Percentiles rank a stretch among this genome's conserved stretches.
phyloP scores from a whole-genome alignment of 176 grass and related monocot genomes.

The Melocanna baccifera region DNA sequence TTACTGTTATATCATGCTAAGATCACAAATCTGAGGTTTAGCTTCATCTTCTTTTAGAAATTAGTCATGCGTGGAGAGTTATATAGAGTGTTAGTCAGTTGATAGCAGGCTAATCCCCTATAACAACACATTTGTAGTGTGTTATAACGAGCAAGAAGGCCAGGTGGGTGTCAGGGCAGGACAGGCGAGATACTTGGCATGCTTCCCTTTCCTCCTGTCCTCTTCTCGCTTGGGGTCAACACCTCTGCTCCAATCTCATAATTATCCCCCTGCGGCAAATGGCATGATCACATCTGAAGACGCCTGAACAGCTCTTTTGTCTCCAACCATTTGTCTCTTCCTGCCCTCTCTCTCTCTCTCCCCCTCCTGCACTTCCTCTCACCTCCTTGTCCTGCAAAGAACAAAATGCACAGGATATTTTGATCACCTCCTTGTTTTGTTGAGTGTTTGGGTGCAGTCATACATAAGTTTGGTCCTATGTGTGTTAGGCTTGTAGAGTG shows the following conservation, averaged over 20 bases:
- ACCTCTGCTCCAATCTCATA: neutral
- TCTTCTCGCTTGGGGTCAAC: conserved; percentile 8
- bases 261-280: conserved; percentile 18
- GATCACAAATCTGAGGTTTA: neutral
- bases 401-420: conserved; percentile 42
- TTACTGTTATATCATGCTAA: neutral
- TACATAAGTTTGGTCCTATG: conserved; percentile 7
- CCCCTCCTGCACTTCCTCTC: neutral
- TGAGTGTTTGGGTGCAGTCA: neutral
- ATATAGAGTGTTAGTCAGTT: neutral
- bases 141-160: neutral
- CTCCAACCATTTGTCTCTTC: conserved; percentile 56
- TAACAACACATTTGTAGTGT: neutral
- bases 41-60: neutral
- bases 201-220: conserved; percentile 22
- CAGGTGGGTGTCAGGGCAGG: conserved; percentile 8
- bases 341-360: conserved; percentile 14
- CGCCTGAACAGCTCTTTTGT: conserved; percentile 46
- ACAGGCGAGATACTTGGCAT: conserved; percentile 10
- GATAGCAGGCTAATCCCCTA: neutral
- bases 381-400: conserved; percentile 4
- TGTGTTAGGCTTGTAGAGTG: conserved; percentile 9
- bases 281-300: conserved; percentile 44
- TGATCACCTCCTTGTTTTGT: conserved; percentile 27
- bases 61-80: neutral